Percentiles rank a stretch among this genome's conserved stretches.
Conservation (phyloP, 208 protist species). For the Leishmania tarentolae region DNA sequence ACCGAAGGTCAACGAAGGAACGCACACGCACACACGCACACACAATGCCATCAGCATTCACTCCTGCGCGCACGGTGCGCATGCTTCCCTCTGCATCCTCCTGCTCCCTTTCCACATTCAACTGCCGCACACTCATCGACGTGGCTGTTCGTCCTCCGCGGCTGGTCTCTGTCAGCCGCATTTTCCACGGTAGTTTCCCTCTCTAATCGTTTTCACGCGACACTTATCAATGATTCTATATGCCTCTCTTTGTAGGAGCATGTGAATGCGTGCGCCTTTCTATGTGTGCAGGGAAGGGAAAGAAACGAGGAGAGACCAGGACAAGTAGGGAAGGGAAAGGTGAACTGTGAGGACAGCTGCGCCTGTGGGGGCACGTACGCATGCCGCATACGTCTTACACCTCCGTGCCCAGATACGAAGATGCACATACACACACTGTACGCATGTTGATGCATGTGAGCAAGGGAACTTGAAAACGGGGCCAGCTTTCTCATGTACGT, state of each 20-base stretch:
- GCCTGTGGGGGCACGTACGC: background rate
- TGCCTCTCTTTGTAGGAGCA: background rate
- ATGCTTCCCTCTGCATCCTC: background rate
- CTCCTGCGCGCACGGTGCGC: background rate
- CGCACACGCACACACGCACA: background rate
- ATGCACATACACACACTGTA: background rate
- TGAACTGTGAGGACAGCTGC: background rate
- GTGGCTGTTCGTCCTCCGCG: background rate
- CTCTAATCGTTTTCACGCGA: background rate
- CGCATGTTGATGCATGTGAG: background rate
- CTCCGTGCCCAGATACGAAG: background rate
- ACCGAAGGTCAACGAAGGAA: background rate
- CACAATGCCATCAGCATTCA: background rate
- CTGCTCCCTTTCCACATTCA: background rate
- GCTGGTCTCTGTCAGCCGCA: background rate
- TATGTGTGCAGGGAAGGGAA: background rate
- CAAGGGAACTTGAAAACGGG: background rate
- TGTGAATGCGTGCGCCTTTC: background rate
- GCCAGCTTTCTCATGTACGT: background rate
- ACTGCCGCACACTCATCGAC: background rate
- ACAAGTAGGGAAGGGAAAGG: background rate
- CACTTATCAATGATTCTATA: background rate
- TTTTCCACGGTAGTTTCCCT: background rate
- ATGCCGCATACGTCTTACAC: background rate
- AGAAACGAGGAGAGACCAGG: background rate